Percentiles rank a stretch among this genome's conserved stretches.
Conservation (phyloP, 805 yeast genomes). For the Candida odintsovae region DNA sequence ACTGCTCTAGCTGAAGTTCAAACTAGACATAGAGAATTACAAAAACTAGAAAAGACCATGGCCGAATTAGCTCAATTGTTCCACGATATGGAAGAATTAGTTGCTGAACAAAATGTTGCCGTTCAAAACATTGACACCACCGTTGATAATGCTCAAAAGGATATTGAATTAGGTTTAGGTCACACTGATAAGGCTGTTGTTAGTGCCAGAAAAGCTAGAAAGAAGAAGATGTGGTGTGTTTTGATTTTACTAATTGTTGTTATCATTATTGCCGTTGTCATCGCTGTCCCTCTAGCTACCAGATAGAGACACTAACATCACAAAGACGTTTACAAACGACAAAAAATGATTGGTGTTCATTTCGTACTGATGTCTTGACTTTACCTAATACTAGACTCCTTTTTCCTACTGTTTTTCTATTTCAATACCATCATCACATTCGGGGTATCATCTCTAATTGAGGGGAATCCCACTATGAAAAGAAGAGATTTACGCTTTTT, state of each 20-base stretch:
- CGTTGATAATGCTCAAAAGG: slow-evolving; percentile 77
- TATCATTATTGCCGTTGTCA: slow-evolving; percentile 59
- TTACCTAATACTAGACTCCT: not conserved
- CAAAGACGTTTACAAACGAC: not conserved
- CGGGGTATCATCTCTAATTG: not conserved
- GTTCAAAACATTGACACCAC: slow-evolving; percentile 79
- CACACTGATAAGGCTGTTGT: slow-evolving; percentile 88
- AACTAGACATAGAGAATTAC: slow-evolving; percentile 89
- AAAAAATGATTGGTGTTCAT: not conserved
- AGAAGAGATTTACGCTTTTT: not conserved
- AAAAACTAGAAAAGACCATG: slow-evolving; percentile 92
- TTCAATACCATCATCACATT: not conserved
- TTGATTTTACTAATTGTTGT: slow-evolving; percentile 55
- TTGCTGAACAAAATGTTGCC: slow-evolving; percentile 89
- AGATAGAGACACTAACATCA: slow-evolving; percentile 2
- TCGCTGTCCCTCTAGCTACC: slow-evolving; percentile 41
- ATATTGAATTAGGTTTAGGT: slow-evolving; percentile 90
- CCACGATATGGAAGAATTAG: slow-evolving; percentile 94
- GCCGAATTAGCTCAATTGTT: slow-evolving; percentile 92
- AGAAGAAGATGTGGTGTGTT: slow-evolving; percentile 82
- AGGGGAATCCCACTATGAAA: not conserved
- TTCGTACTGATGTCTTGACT: not conserved
- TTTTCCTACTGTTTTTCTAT: not conserved
- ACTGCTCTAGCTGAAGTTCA: slow-evolving; percentile 94
- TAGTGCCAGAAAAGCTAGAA: slow-evolving; percentile 85